Evolutionary conservation across 164 flowering plant genomes (phyloP), one percentile per base, ranked within the genome.

Genomic region (Vitis rotundifolia): DNA sequence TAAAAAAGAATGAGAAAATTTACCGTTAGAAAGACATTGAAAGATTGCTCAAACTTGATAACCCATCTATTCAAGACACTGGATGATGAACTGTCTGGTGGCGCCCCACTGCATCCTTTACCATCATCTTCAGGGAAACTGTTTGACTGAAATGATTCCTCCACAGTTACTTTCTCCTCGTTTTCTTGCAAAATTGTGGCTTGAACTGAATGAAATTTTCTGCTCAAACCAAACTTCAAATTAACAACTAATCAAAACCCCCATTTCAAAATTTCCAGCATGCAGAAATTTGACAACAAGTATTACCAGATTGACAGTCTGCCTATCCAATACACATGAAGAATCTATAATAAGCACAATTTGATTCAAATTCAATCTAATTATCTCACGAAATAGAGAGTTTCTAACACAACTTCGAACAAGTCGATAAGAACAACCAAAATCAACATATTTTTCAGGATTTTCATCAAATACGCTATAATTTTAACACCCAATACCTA

Each of bases 21-120:
- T 83, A 92, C 98, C 66, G 96, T 91, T 58, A 93, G 91, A 71
- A 89, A 77, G 55, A 91, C 73, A 73, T 93, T 95, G 15, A 93
- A 63, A 13, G 92, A 79, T 70, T 90, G 98, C 73, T 95, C 98
- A 16, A 85, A 0, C 82, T 88, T 91, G 69, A 95, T 85, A 50
- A 76, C 75, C 96, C 91, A 88, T 54, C 71, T 78, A 75, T 88
- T 93, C 63, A 83, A 64, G 7, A 51, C 80, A 75, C 78, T 75
- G 15, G 84, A 56, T 16, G 90, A 67, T 55, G 84, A 69, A 68
- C 60, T 71, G 47, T 78, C 79, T 8, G 71, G 66, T 1, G 76
- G 64, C 12, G 75, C 81, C 9, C 37, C 66, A 12, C 51, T 47
- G 14, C 67, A 73, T 68, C 66, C 82, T 71, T 80, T 55, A 16